Evolutionary conservation across 805 yeast genomes (phyloP).

Genomic region (Jamesozyma gamospora): DNA sequence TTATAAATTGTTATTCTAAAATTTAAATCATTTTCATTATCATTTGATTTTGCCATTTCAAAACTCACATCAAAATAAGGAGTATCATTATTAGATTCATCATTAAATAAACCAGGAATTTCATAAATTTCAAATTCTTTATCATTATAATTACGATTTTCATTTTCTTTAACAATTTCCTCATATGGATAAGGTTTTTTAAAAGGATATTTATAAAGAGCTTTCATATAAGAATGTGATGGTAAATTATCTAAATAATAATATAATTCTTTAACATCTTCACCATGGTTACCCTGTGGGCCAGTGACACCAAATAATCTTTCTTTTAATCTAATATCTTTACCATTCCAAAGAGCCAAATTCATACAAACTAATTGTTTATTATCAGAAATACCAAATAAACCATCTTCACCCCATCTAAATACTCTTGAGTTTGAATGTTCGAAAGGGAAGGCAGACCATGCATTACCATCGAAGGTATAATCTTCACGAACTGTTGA

Average conservation of each 20-base stretch:
- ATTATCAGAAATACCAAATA: conserved; percentile 81
- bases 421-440: conserved; percentile 72
- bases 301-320: conserved; percentile 83
- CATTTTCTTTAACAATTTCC: conserved; percentile 60
- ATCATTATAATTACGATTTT: conserved; percentile 54
- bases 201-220: conserved; percentile 84
- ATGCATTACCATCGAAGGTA: conserved; percentile 77
- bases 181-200: conserved; percentile 68
- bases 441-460: conserved; percentile 83
- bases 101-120: conserved; percentile 55
- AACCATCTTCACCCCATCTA: conserved; percentile 94
- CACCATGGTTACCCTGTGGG: conserved; percentile 93
- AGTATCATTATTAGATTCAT: conserved; percentile 41
- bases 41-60: conserved; percentile 81
- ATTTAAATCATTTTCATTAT: conserved; percentile 67
- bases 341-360: conserved; percentile 85
- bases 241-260: conserved; percentile 89
- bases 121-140: conserved; percentile 74
- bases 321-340: conserved; percentile 78
- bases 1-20: conserved; percentile 86
- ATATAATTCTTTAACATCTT: conserved; percentile 81
- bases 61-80: conserved; percentile 80
- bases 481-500: conserved; percentile 82
- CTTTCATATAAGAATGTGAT: conserved; percentile 86
- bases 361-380: conserved; percentile 67